phyloP scores from a whole-genome alignment of 148 eudicot species.

The Chenopodium album region DNA sequence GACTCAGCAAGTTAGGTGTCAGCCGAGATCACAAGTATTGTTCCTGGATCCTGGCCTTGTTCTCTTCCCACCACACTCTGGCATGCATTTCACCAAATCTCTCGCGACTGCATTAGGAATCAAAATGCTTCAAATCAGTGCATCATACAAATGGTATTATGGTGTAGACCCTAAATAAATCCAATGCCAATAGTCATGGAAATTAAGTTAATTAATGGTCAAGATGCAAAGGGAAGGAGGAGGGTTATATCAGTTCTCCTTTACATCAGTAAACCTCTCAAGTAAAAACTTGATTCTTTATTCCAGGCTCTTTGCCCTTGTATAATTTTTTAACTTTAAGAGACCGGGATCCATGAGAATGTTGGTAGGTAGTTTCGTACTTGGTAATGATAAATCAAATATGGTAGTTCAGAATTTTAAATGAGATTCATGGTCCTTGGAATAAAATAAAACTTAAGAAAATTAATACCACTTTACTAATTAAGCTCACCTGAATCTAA shows the following conservation, averaged over 20 bases:
- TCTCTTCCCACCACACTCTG: constrained; percentile 89
- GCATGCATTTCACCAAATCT: constrained; percentile 81
- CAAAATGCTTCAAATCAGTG: constrained; percentile 12
- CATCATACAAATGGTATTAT: not conserved
- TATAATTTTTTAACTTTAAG: no score
- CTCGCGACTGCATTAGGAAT: constrained; percentile 75
- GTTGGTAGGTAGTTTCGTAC: not conserved
- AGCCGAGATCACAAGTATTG: constrained; percentile 66
- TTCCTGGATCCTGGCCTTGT: constrained; percentile 84
- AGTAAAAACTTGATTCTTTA: not conserved
- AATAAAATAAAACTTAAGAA: no score
- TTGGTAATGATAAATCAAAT: not conserved
- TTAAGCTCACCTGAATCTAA: constrained; percentile 74
- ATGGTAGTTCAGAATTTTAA: not conserved
- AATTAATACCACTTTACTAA: no score
- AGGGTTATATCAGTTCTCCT: not conserved
- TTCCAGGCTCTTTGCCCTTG: not conserved
- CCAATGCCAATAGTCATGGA: not conserved
- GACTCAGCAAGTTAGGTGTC: constrained; percentile 2
- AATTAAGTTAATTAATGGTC: not conserved
- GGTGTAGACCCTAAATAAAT: no score
- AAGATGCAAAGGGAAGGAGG: not conserved
- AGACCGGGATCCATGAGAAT: no score
- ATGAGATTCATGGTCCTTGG: not conserved
- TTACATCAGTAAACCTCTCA: not conserved